Percentiles rank a stretch among this genome's conserved stretches.
Conservation (phyloP, 1,139 yeast species). For the Entelexis paramagnoliae region DNA sequence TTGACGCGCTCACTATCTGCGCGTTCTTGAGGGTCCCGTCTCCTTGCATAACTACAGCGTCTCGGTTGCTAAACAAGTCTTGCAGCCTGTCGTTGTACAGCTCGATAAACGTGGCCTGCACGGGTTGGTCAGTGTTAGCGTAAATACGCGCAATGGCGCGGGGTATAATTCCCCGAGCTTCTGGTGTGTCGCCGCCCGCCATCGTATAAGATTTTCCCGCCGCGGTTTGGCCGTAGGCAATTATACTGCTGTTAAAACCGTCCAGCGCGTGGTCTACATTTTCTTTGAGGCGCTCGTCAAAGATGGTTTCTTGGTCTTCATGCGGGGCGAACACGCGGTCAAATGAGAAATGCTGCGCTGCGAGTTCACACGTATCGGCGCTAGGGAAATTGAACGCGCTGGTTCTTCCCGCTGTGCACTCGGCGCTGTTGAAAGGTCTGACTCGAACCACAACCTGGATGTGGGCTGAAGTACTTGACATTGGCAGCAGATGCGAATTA, state of each 20-base stretch:
- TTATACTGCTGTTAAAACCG: constrained; percentile 82
- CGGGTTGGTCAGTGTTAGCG: constrained; percentile 28
- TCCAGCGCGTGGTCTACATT: constrained; percentile 57
- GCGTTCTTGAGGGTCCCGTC: constrained; percentile 45
- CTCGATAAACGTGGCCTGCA: constrained; percentile 67
- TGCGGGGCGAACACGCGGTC: constrained; percentile 52
- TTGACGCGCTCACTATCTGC: constrained; percentile 35
- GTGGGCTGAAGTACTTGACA: background rate
- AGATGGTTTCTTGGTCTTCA: constrained; percentile 48
- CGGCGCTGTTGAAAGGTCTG: background rate
- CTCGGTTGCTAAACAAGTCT: constrained; percentile 40
- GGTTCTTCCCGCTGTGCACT: background rate
- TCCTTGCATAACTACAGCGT: background rate
- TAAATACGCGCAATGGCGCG: constrained; percentile 62
- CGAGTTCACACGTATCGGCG: background rate
- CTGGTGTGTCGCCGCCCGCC: constrained; percentile 46
- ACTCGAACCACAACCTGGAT: constrained; percentile 8
- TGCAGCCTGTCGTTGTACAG: constrained; percentile 66
- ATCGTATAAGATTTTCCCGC: constrained; percentile 84
- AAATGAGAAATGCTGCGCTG: constrained; percentile 40
- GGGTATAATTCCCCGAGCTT: constrained; percentile 56
- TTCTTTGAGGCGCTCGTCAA: constrained; percentile 46
- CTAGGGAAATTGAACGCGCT: background rate
- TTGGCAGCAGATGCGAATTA: no score
- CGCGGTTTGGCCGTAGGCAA: constrained; percentile 94